Evolutionary conservation across 805 yeast species (phyloP).

Genomic region (Lipomyces mesembrius): DNA sequence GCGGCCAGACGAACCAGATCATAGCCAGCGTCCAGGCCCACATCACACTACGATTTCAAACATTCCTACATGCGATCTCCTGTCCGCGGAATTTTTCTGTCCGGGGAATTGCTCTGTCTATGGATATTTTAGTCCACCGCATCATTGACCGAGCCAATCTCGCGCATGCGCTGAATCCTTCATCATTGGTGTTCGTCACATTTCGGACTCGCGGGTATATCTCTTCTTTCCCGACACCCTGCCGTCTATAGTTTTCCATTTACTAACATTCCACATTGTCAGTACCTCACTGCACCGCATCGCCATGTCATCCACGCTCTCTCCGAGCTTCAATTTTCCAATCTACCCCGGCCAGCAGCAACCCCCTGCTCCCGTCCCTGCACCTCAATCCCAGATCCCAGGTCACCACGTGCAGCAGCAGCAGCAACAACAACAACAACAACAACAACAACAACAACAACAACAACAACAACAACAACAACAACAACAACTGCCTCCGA

Average conservation of each 20-base stretch:
- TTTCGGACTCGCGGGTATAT: background rate
- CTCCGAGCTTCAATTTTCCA: background rate
- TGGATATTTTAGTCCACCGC: no score
- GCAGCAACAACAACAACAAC: no score
- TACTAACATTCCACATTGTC: background rate
- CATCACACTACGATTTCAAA: background rate
- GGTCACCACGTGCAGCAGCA: background rate
- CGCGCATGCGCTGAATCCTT: background rate
- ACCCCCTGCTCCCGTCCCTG: background rate
- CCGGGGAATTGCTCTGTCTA: no score
- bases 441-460: constrained; percentile 9
- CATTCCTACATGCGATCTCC: background rate
- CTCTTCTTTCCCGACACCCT: background rate
- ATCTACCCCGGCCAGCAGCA: constrained; percentile 7
- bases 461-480: constrained; percentile 9
- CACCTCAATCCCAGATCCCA: background rate
- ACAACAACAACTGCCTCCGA: constrained; percentile 15
- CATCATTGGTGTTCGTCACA: background rate
- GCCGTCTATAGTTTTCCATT: background rate
- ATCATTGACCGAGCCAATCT: no score
- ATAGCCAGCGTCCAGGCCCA: background rate
- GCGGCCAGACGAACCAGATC: background rate
- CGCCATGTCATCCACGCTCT: constrained; percentile 9
- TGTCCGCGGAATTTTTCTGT: no score
- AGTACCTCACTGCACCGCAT: background rate